These are phyloP conservation scores for Penicillium subrubescens DNA, from an alignment of 495 filamentous ascomycete species.

Conservation along the genomic window DNA sequence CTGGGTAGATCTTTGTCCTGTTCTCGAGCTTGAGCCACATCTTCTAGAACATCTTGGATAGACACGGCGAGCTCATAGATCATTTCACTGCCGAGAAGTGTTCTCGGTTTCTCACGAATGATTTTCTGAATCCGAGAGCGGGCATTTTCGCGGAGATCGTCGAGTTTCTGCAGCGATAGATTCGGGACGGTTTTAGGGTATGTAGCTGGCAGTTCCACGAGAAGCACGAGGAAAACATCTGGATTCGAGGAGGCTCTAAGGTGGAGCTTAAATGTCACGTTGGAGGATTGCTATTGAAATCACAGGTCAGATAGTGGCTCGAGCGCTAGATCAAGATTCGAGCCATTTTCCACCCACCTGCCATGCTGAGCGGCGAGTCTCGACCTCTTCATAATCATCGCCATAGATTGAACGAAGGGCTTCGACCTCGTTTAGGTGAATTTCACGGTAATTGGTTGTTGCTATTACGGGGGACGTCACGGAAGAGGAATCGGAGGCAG, in stretches of 20 bases:
- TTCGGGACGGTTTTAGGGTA: constrained; percentile 88
- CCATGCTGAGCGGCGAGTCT: constrained; percentile 77
- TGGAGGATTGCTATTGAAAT: constrained; percentile 63
- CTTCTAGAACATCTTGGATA: constrained; percentile 85
- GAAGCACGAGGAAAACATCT: constrained; percentile 62
- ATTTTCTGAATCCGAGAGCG: constrained; percentile 69
- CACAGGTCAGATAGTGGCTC: constrained; percentile 4
- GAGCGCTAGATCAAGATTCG: neutral
- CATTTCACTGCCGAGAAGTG: constrained; percentile 81
- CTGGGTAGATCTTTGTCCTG: constrained; percentile 76
- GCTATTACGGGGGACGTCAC: constrained; percentile 31
- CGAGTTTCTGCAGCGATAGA: constrained; percentile 65
- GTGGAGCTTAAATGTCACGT: constrained; percentile 77
- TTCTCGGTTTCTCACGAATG: constrained; percentile 67
- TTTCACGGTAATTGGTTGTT: constrained; percentile 74
- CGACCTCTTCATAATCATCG: constrained; percentile 82
- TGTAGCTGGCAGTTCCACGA: constrained; percentile 79
- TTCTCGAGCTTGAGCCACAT: constrained; percentile 73
- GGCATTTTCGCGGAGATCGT: constrained; percentile 63
- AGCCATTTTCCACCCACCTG: constrained; percentile 56
- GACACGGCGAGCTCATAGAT: constrained; percentile 82
- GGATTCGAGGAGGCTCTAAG: constrained; percentile 72
- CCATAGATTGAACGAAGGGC: constrained; percentile 88
- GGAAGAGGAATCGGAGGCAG: constrained; percentile 32
- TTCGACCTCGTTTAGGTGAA: constrained; percentile 85